Evolutionary conservation across 176 grass and related monocot genomes (phyloP).

Genomic region (Rhynchospora tenuis): DNA sequence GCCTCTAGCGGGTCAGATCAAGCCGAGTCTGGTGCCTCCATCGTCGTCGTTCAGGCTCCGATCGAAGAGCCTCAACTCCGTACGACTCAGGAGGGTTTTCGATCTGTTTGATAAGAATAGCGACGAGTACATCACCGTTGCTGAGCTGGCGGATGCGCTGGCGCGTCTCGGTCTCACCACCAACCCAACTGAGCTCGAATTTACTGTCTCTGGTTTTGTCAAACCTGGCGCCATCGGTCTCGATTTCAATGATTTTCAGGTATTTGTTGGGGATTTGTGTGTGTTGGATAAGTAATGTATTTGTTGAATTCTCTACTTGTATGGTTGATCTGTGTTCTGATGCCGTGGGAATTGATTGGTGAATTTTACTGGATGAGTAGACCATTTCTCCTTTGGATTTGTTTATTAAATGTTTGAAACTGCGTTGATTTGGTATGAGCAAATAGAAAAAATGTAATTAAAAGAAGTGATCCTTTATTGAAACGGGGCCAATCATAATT

Average conservation of each 20-base stretch:
- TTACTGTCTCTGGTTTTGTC: conserved; percentile 13
- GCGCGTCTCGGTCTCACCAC: conserved; percentile 12
- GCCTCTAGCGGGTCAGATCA: not conserved
- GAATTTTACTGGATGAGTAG: not conserved
- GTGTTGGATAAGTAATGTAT: not conserved
- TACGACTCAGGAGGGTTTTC: conserved; percentile 30
- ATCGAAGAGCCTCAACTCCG: conserved; percentile 24
- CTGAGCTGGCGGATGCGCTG: conserved; percentile 19
- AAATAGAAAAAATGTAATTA: not conserved
- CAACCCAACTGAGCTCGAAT: not conserved
- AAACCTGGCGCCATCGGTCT: conserved; percentile 15
- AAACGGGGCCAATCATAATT: not conserved
- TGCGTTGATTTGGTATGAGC: not conserved
- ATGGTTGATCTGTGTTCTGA: not conserved
- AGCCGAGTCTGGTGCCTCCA: not conserved
- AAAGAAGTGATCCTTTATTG: not conserved
- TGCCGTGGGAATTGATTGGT: not conserved
- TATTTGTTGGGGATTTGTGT: not conserved
- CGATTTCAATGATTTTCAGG: conserved; percentile 30
- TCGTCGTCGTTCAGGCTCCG: conserved; percentile 28
- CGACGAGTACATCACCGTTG: conserved; percentile 26
- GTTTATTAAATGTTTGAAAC: not conserved
- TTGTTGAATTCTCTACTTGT: not conserved
- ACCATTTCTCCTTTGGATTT: not conserved
- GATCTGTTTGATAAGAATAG: conserved; percentile 27